Conservation (phyloP, 176 grass and related monocot genomes). For the Raddia guianensis region DNA sequence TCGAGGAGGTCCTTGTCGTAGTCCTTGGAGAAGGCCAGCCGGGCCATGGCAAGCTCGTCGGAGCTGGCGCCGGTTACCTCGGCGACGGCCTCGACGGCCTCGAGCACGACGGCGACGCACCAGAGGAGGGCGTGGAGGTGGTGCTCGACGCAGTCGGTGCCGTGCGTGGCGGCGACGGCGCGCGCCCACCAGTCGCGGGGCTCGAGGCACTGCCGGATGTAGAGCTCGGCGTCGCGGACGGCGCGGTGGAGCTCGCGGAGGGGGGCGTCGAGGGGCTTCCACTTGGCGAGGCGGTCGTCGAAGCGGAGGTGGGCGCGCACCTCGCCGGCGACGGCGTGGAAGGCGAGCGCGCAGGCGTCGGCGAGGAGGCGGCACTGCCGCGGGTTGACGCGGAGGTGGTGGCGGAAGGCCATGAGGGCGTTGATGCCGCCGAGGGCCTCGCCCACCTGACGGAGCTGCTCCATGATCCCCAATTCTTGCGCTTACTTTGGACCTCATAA, state of each 20-base stretch:
- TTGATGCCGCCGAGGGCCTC: constrained; percentile 74
- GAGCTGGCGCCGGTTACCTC: constrained; percentile 50
- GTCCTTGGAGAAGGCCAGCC: constrained; percentile 53
- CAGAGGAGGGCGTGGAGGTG: constrained; percentile 74
- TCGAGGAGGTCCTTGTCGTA: constrained; percentile 74
- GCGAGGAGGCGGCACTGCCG: constrained; percentile 79
- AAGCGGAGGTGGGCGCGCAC: constrained; percentile 59
- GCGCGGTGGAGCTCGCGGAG: constrained; percentile 73
- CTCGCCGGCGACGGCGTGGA: constrained; percentile 59
- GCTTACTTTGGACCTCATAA: not conserved
- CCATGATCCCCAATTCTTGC: constrained; percentile 54
- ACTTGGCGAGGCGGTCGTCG: constrained; percentile 65
- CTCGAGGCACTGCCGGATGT: constrained; percentile 71
- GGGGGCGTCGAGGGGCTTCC: constrained; percentile 70
- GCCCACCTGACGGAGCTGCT: constrained; percentile 83
- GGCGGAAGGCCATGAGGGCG: constrained; percentile 78
- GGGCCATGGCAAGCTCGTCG: constrained; percentile 46
- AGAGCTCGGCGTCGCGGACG: constrained; percentile 66
- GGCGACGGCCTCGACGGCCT: constrained; percentile 61
- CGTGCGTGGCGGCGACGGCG: constrained; percentile 45
- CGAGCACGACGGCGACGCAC: constrained; percentile 76
- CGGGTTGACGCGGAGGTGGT: constrained; percentile 76
- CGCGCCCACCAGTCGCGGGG: constrained; percentile 74
- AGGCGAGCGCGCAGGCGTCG: constrained; percentile 64
- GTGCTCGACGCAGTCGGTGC: constrained; percentile 67